A percentile compares a stretch with the other conserved stretches of the same genome.
phyloP scores from a whole-genome alignment of 1,139 yeast genomes.

The Kurtzmaniella quercitrusa region DNA sequence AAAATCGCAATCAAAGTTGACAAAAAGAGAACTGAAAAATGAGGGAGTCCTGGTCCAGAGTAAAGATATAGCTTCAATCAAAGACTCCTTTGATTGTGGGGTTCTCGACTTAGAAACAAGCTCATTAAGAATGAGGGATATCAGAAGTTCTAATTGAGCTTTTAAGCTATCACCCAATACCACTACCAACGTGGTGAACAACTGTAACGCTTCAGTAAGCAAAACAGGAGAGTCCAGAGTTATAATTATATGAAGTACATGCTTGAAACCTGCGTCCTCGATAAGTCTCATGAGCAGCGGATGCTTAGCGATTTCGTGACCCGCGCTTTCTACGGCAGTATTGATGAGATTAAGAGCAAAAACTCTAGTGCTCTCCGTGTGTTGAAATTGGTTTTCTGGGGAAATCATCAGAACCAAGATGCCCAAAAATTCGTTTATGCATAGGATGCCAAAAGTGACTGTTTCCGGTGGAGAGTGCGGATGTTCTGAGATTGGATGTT shows the following conservation, averaged over 20 bases:
- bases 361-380: slow-evolving; percentile 81
- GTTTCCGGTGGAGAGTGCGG: slow-evolving; percentile 14
- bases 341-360: slow-evolving; percentile 76
- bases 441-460: slow-evolving; percentile 60
- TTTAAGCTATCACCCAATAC: slow-evolving; percentile 56
- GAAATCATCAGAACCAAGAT: slow-evolving; percentile 81
- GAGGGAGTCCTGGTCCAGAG: slow-evolving; percentile 81
- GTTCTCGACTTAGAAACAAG: slow-evolving; percentile 35
- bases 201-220: slow-evolving; percentile 69
- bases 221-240: slow-evolving; percentile 64
- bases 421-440: slow-evolving; percentile 66
- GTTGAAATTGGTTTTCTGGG: slow-evolving; percentile 78
- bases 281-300: slow-evolving; percentile 64
- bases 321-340: slow-evolving; percentile 80
- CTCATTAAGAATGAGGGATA: slow-evolving; percentile 54
- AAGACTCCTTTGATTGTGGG: slow-evolving; percentile 56
- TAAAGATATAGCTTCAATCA: slow-evolving; percentile 80
- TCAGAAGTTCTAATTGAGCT: slow-evolving; percentile 65
- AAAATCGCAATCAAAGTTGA: slow-evolving; percentile 87
- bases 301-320: slow-evolving; percentile 61
- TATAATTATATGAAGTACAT: slow-evolving; percentile 75
- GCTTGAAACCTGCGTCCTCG: slow-evolving; percentile 78
- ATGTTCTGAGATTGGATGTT: slow-evolving; percentile 1
- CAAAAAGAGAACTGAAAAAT: slow-evolving; percentile 72
- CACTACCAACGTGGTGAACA: slow-evolving; percentile 65